Evolutionary conservation across 306 rosid genomes (phyloP).

Genomic region (Crotalaria pallida): DNA sequence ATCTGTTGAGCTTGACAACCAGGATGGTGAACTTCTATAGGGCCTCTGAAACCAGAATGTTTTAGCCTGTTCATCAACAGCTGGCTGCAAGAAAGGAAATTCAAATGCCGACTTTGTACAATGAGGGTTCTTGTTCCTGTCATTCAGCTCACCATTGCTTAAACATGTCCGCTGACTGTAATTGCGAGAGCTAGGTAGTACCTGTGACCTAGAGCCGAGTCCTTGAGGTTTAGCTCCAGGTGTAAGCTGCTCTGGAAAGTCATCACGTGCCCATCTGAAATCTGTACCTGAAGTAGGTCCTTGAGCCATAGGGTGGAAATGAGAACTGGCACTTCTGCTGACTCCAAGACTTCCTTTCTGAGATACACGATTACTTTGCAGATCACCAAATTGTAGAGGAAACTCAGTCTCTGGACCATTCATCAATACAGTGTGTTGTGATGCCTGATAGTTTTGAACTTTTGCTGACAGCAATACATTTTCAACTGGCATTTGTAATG

Average conservation of each 20-base stretch:
- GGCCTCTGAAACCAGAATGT: constrained; percentile 51
- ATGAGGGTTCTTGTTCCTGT: constrained; percentile 40
- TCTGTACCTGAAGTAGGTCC: constrained; percentile 35
- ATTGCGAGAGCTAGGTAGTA: constrained; percentile 30
- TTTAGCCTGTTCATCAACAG: constrained; percentile 40
- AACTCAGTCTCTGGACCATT: constrained; percentile 33
- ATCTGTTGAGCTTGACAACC: constrained; percentile 55
- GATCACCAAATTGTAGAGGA: constrained; percentile 34
- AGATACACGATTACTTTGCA: constrained; percentile 30
- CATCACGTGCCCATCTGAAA: constrained; percentile 31
- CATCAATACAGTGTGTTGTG: constrained; percentile 25
- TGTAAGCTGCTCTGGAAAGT: constrained; percentile 39
- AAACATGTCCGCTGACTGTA: constrained; percentile 25
- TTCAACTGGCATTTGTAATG: constrained; percentile 31
- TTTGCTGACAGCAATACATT: constrained; percentile 26
- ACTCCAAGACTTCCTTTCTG: constrained; percentile 38
- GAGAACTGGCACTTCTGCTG: constrained; percentile 34
- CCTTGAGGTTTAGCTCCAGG: constrained; percentile 52
- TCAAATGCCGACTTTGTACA: constrained; percentile 42
- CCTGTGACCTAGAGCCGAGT: constrained; percentile 37
- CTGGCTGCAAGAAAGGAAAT: constrained; percentile 67
- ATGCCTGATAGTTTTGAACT: constrained; percentile 28
- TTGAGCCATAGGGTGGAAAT: constrained; percentile 34
- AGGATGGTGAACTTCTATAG: constrained; percentile 42
- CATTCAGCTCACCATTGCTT: constrained; percentile 42